Evolutionary conservation across 2,329 filamentous ascomycete genomes (phyloP), one percentile per base, ranked within the genome.

Genomic region (Onygena corvina): DNA sequence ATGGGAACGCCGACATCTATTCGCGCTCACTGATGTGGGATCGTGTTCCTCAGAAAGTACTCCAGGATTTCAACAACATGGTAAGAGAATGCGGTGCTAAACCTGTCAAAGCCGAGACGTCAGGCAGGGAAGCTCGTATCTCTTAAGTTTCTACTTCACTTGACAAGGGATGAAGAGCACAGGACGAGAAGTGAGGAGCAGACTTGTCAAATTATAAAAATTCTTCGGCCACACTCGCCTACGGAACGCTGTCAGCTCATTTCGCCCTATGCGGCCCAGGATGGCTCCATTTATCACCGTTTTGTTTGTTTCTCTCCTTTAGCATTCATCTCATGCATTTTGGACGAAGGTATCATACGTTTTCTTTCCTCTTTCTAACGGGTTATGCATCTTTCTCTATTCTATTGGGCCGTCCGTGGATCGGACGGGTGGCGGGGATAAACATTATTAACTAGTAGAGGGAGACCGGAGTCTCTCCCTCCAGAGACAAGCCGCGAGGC

Each of bases 21-120:
- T 93, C 89, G 29, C 79, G 90, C 51, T 94, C 87, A 54, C 76
- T 96, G 53, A 80, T 96, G 51, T 94, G 87, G 86, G 88, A 95
- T 61, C 86, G 89, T 67, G 89, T 96, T 59, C 89, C 92, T 11
- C 77, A 80, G 58, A 88, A 96, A 56, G 88, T 96, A 45, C 87
- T 98, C 48, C 80, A 82, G 58, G 87, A 90, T 64, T 96, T 96
- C 72, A 86, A 85, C 60, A 85, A 86, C 67, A 88, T 94, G 77
- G 84, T 94, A 59, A 80, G 84, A 56, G 84, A 92, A 61, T 83
- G 77, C 68, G 82, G 61, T 46, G 60, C 61, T 5, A 35, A 52
- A 25, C 56, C 60, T 14, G 59, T 62, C 38, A 66, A 68, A 49
- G 60, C 63, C 48, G 61, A 66, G 55, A 52, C 51, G 29, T 29